A percentile compares a stretch with the other conserved stretches of the same genome.
These are phyloP conservation scores for Ganoderma lucidum DNA, from an alignment of 1,284 basidiomycete genomes.

Conservation along the genomic window DNA sequence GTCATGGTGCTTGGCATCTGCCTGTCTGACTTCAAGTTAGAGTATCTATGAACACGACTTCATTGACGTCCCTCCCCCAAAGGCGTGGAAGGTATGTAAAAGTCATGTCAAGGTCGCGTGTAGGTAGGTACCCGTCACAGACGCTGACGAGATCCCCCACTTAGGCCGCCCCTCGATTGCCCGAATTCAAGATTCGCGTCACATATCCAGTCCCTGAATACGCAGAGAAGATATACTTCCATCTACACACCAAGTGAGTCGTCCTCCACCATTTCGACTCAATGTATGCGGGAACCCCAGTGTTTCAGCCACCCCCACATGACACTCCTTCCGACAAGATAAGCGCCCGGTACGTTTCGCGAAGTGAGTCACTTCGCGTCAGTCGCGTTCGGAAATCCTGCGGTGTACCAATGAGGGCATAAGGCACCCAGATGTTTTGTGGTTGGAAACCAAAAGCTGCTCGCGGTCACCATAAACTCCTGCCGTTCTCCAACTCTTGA, in stretches of 20 bases:
- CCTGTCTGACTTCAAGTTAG: slow-evolving; percentile 22
- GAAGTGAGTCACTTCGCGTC: slow-evolving; percentile 1
- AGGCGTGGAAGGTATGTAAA: slow-evolving; percentile 75
- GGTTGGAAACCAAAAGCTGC: not conserved
- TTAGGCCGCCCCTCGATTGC: slow-evolving; percentile 70
- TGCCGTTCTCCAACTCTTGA: not conserved
- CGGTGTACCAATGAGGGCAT: not conserved
- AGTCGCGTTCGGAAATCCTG: not conserved
- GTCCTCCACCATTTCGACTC: not conserved
- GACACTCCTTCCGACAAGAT: not conserved
- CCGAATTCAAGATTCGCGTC: slow-evolving; percentile 78
- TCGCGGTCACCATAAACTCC: not conserved
- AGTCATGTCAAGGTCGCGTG: not conserved
- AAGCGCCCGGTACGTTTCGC: slow-evolving; percentile 17
- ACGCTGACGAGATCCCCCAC: slow-evolving; percentile 29
- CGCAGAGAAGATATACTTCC: slow-evolving; percentile 63
- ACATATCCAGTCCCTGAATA: slow-evolving; percentile 64
- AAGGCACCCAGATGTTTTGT: not conserved
- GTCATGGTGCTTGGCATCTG: not conserved
- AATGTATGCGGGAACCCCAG: not conserved
- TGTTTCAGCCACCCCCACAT: not conserved
- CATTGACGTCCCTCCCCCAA: slow-evolving; percentile 73
- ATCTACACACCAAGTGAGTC: slow-evolving; percentile 73
- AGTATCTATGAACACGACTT: slow-evolving; percentile 83
- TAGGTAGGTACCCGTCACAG: not conserved